Percentiles rank a stretch among this genome's conserved stretches.
These are phyloP conservation scores for Musa schizocarpa DNA, from an alignment of 176 grass and related monocot species.

Conservation along the genomic window DNA sequence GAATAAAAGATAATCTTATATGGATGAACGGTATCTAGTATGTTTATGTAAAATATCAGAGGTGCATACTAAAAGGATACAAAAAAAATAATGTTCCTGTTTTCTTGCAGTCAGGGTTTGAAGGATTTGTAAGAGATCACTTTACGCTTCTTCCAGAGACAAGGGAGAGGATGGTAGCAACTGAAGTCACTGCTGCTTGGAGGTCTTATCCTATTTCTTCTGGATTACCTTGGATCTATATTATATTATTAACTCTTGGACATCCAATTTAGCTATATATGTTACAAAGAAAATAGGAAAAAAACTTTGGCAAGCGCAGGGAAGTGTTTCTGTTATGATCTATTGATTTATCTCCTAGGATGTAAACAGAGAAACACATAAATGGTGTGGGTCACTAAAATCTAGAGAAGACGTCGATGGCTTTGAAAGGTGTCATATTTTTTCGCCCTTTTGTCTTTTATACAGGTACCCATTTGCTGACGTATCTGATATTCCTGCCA, in stretches of 20 bases:
- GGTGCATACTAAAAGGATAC: neutral
- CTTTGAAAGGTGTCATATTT: neutral
- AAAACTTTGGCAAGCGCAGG: too few relatives aligned
- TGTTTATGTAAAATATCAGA: neutral
- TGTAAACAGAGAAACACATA: too few relatives aligned
- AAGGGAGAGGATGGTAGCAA: conserved; percentile 83
- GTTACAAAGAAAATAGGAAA: too few relatives aligned
- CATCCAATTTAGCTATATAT: neutral
- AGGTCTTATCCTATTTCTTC: conserved; percentile 33
- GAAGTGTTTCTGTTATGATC: too few relatives aligned
- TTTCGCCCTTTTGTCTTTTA: neutral
- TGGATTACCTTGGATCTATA: neutral
- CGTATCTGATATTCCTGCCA: conserved; percentile 54
- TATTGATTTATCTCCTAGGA: too few relatives aligned
- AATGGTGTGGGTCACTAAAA: neutral
- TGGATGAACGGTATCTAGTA: neutral
- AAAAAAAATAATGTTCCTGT: neutral
- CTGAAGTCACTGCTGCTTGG: conserved; percentile 92
- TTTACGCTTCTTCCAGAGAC: conserved; percentile 90
- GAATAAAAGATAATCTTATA: neutral
- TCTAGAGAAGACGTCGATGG: neutral
- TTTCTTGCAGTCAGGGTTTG: conserved; percentile 74
- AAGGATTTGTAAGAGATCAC: conserved; percentile 75
- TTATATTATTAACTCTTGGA: neutral
- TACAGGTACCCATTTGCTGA: conserved; percentile 61